Conservation (phyloP, 2,329 filamentous ascomycete species). For the Bipolaris gigantea region DNA sequence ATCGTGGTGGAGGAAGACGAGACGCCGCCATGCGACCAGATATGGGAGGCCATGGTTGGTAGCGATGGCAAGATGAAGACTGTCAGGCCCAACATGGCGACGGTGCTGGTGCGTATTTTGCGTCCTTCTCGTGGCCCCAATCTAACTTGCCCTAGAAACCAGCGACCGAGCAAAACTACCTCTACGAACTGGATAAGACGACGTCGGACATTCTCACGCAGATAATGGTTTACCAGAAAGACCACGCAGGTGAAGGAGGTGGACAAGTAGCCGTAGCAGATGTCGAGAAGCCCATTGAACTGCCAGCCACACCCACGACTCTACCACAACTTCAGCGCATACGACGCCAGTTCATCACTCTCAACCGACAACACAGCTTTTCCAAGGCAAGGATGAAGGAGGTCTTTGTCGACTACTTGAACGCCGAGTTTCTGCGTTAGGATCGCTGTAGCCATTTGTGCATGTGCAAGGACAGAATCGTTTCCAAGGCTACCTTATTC, state of each 20-base stretch:
- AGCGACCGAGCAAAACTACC: slow-evolving; percentile 67
- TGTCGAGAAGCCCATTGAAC: slow-evolving; percentile 61
- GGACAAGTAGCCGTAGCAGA: slow-evolving; percentile 59
- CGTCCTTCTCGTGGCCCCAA: neutral
- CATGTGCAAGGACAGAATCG: neutral
- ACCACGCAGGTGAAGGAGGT: slow-evolving; percentile 64
- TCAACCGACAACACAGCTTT: slow-evolving; percentile 68
- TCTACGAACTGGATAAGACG: slow-evolving; percentile 77
- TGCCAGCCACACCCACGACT: slow-evolving; percentile 68
- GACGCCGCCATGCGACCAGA: slow-evolving; percentile 64
- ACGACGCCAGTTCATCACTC: slow-evolving; percentile 72
- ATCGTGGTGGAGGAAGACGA: slow-evolving; percentile 76
- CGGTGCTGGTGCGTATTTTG: slow-evolving; percentile 56
- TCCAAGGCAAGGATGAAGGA: slow-evolving; percentile 44
- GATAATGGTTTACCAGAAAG: slow-evolving; percentile 68
- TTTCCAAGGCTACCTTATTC: neutral
- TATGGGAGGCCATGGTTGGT: slow-evolving; percentile 73
- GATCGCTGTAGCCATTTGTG: neutral
- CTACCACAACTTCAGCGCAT: slow-evolving; percentile 77
- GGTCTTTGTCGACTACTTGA: slow-evolving; percentile 46
- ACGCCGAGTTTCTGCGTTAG: slow-evolving; percentile 42
- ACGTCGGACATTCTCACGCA: slow-evolving; percentile 75
- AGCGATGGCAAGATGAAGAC: slow-evolving; percentile 64
- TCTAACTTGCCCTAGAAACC: slow-evolving; percentile 51
- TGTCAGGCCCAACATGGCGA: slow-evolving; percentile 74